Conservation (phyloP, 805 yeast genomes). For the Sporopachydermia lactativora region DNA sequence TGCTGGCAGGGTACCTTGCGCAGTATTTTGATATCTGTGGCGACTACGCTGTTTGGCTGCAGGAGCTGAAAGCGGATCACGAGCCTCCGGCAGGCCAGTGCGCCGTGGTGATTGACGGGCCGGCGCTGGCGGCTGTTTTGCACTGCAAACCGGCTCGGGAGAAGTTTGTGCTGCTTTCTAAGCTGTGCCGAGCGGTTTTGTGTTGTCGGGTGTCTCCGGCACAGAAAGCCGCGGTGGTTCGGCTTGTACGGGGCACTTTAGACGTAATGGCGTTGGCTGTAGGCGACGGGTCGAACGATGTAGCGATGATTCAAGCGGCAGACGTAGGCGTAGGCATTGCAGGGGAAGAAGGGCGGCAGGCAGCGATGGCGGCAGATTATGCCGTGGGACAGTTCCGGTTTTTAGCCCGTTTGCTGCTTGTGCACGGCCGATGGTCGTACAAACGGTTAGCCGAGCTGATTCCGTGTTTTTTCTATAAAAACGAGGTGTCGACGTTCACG, state of each 20-base stretch:
- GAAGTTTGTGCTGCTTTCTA: slow-evolving; percentile 58
- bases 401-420: slow-evolving; percentile 47
- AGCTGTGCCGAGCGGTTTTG: slow-evolving; percentile 67
- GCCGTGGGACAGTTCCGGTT: slow-evolving; percentile 77
- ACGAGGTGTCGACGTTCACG: slow-evolving; percentile 60
- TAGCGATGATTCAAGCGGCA: slow-evolving; percentile 83
- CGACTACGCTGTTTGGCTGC: slow-evolving; percentile 36
- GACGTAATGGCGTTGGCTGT: slow-evolving; percentile 78
- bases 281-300: slow-evolving; percentile 86
- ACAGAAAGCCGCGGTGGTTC: slow-evolving; percentile 76
- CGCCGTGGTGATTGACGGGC: slow-evolving; percentile 73
- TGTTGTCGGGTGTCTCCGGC: slow-evolving; percentile 86
- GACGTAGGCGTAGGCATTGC: slow-evolving; percentile 84
- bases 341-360: slow-evolving; percentile 86
- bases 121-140: slow-evolving; percentile 46
- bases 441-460: slow-evolving; percentile 74
- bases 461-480: slow-evolving; percentile 69
- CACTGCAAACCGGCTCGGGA: slow-evolving; percentile 26
- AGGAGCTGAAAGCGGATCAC: slow-evolving; percentile 40
- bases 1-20: slow-evolving; percentile 38
- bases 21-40: slow-evolving; percentile 48
- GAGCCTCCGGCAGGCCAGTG: slow-evolving; percentile 51
- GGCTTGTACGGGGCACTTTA: slow-evolving; percentile 55
- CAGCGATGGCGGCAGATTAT: slow-evolving; percentile 79
- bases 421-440: slow-evolving; percentile 83